phyloP scores from a whole-genome alignment of 1,139 yeast genomes.

The Taiozyma sp. region DNA sequence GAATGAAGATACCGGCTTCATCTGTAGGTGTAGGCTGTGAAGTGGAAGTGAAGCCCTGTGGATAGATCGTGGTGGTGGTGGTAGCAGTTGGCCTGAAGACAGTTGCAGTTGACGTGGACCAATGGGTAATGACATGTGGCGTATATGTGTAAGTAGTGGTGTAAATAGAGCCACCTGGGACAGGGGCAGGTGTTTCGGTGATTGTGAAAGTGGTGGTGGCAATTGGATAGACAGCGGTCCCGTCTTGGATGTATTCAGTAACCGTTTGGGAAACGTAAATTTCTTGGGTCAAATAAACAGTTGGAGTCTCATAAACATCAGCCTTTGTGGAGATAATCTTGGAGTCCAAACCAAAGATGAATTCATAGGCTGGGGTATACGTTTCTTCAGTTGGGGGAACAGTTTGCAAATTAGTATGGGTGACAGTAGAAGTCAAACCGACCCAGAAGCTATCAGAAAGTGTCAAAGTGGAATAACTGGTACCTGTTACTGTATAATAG shows the following conservation, averaged over 20 bases:
- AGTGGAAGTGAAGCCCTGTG: conserved; percentile 14
- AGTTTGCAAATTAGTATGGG: conserved; percentile 1
- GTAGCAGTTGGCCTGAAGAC: conserved; percentile 13
- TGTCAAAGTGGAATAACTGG: conserved; percentile 12
- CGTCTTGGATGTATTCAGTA: conserved; percentile 13
- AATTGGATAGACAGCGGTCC: conserved; percentile 11
- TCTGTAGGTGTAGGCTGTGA: conserved; percentile 15
- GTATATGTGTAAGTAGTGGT: conserved; percentile 4
- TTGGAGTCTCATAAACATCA: conserved; percentile 10
- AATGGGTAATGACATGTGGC: conserved; percentile 2
- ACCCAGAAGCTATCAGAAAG: conserved; percentile 13
- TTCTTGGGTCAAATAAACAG: conserved; percentile 9
- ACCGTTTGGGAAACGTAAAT: conserved; percentile 9
- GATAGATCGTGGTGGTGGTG: conserved; percentile 15
- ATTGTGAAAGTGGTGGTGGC: conserved; percentile 15
- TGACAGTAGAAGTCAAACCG: conserved; percentile 9
- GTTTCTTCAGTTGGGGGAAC: conserved; percentile 6
- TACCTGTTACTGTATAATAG: conserved; percentile 8
- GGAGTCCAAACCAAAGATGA: conserved; percentile 11
- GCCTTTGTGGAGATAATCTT: conserved; percentile 13
- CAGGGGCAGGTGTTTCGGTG: conserved; percentile 6
- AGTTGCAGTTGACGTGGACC: conserved; percentile 4
- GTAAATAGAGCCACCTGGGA: background rate
- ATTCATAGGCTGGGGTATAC: conserved; percentile 7
- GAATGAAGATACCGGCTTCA: conserved; percentile 2